Percentiles rank a stretch among this genome's conserved stretches.
phyloP scores from a whole-genome alignment of 768 basidiomycete genomes.

The Coprinopsis sp. region DNA sequence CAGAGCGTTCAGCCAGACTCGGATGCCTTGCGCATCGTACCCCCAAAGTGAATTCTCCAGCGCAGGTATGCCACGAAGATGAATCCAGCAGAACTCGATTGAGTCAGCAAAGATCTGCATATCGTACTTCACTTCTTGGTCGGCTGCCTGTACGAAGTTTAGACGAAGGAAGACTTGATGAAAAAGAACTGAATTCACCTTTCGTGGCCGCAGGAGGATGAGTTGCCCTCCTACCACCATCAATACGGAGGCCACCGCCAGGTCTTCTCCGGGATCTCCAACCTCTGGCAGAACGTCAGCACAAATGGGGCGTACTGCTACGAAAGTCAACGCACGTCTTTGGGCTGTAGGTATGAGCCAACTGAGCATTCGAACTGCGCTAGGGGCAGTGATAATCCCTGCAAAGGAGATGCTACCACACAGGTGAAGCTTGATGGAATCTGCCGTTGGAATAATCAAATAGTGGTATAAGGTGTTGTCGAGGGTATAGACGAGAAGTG shows the following conservation, averaged over 20 bases:
- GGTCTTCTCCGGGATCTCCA: constrained; percentile 90
- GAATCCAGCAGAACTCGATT: constrained; percentile 99
- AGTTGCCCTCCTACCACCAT: constrained; percentile 94
- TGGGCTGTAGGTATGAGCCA: constrained; percentile 96
- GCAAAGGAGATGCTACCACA: constrained; percentile 95
- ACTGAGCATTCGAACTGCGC: constrained; percentile 82
- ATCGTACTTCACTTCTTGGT: constrained; percentile 92
- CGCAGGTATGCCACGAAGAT: constrained; percentile 86
- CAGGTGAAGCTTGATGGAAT: constrained; percentile 78
- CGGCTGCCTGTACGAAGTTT: constrained; percentile 50
- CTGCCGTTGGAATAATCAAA: constrained; percentile 78
- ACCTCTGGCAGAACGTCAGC: constrained; percentile 52
- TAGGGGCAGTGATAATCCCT: constrained; percentile 82
- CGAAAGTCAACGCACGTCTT: constrained; percentile 67
- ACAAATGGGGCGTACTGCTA: constrained; percentile 3
- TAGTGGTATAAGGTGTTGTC: constrained; percentile 95
- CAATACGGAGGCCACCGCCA: constrained; percentile 89
- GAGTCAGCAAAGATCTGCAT: constrained; percentile 94
- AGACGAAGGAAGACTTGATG: background rate
- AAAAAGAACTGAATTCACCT: constrained; percentile 42
- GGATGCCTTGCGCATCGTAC: constrained; percentile 84
- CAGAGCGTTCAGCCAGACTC: constrained; percentile 95
- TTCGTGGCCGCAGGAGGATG: constrained; percentile 83
- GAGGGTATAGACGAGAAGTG: constrained; percentile 86
- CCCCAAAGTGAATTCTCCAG: constrained; percentile 98